Evolutionary conservation across 2,329 filamentous ascomycete genomes (phyloP).

Genomic region (Pyrenochaeta sp.): DNA sequence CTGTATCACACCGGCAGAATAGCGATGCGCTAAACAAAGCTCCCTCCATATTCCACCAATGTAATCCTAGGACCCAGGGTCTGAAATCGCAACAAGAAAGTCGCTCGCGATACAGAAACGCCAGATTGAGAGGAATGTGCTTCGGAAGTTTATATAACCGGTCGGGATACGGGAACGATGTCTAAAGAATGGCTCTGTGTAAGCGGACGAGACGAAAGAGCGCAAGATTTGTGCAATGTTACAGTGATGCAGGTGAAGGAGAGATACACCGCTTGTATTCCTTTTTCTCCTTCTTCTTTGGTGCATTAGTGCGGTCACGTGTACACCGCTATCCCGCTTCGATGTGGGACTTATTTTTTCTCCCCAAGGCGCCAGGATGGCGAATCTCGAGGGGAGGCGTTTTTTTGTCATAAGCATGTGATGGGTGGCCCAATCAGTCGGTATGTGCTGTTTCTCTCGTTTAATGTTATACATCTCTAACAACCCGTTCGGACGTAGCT

Average conservation of each 20-base stretch:
- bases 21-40: slow-evolving; percentile 13
- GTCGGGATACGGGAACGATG: slow-evolving; percentile 1
- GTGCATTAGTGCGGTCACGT: slow-evolving; percentile 6
- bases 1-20: slow-evolving; percentile 8
- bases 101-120: slow-evolving; percentile 1
- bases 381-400: background rate
- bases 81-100: too few relatives aligned
- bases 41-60: too few relatives aligned
- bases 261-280: too few relatives aligned
- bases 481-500: slow-evolving; percentile 7
- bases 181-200: background rate
- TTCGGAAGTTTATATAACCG: background rate
- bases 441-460: background rate
- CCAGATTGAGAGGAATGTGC: background rate
- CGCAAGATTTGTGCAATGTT: slow-evolving; percentile 9
- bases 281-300: too few relatives aligned
- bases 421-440: slow-evolving; percentile 4
- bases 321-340: too few relatives aligned
- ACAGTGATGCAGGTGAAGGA: background rate
- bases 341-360: too few relatives aligned
- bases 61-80: too few relatives aligned
- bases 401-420: slow-evolving; percentile 1
- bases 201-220: too few relatives aligned
- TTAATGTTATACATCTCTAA: slow-evolving; percentile 8
- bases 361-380: too few relatives aligned